A percentile compares a stretch with the other conserved stretches of the same genome.
Conservation (phyloP, 2,329 filamentous ascomycete species). For the Hypoxylon rubiginosum region DNA sequence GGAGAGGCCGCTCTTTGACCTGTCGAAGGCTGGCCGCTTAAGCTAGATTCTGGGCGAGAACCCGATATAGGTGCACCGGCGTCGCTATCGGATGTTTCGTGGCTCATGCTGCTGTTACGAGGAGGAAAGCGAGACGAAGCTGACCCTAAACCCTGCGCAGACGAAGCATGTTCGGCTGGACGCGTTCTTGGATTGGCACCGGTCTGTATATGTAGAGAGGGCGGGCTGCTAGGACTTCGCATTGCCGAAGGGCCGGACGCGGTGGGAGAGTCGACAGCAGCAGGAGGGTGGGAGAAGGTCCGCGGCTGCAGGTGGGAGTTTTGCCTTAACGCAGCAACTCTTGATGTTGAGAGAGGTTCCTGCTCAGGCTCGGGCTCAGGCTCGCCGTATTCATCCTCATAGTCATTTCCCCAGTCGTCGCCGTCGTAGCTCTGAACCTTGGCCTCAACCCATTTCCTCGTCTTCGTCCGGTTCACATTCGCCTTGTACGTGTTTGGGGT, state of each 20-base stretch:
- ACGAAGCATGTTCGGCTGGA: conserved; percentile 28
- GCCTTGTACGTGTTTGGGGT: conserved; percentile 72
- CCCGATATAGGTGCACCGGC: conserved; percentile 37
- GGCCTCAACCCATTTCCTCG: conserved; percentile 94
- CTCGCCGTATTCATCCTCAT: conserved; percentile 72
- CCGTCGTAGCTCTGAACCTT: conserved; percentile 90
- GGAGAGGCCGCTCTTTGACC: conserved; percentile 59
- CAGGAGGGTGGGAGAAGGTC: conserved; percentile 46
- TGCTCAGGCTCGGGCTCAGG: no score
- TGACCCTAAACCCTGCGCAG: conserved; percentile 48
- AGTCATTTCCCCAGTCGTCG: conserved; percentile 89
- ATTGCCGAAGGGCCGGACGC: conserved; percentile 38
- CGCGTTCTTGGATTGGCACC: conserved; percentile 15
- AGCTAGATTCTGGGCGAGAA: conserved; percentile 50
- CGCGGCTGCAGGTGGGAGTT: conserved; percentile 44
- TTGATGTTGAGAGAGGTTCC: conserved; percentile 57
- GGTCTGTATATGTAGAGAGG: conserved; percentile 52
- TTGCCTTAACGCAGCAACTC: conserved; percentile 57
- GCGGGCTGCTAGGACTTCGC: conserved; percentile 48
- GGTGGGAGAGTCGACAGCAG: conserved; percentile 28
- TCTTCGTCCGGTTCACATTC: conserved; percentile 90
- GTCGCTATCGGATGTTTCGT: conserved; percentile 51
- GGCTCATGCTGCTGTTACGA: conserved; percentile 72
- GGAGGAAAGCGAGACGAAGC: conserved; percentile 65
- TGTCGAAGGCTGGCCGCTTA: conserved; percentile 51